phyloP scores from a whole-genome alignment of 2,329 filamentous ascomycete species.

The Xylaria sp. region DNA sequence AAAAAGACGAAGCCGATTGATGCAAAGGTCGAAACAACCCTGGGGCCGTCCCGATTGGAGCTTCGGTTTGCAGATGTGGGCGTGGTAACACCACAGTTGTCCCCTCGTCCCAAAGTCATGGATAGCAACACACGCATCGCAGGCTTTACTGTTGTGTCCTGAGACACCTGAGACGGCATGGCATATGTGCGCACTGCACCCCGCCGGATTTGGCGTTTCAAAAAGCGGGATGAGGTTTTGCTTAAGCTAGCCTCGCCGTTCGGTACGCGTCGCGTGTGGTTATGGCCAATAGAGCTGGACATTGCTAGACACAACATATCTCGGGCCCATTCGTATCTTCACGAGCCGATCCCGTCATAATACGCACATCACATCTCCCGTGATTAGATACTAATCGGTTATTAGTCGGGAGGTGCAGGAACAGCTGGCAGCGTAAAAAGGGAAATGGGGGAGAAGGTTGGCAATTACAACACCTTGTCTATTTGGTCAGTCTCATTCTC shows the following conservation, averaged over 20 bases:
- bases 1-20: neutral
- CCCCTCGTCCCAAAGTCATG: neutral
- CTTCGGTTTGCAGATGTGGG: slow-evolving; percentile 3
- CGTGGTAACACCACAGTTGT: slow-evolving; percentile 4
- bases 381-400: too few species aligned
- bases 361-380: neutral
- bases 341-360: neutral
- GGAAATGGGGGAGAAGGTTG: neutral
- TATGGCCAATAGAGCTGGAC: neutral
- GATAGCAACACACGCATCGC: neutral
- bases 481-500: neutral
- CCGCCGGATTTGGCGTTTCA: neutral
- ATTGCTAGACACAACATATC: neutral
- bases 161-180: neutral
- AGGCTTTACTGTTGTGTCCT: neutral
- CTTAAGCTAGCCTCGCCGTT: neutral
- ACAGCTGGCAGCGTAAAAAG: neutral
- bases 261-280: too few species aligned
- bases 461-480: neutral
- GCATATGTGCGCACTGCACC: neutral
- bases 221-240: neutral
- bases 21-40: neutral
- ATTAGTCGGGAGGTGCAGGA: neutral
- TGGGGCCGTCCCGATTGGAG: slow-evolving; percentile 26
- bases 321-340: neutral